phyloP scores from a whole-genome alignment of 2,329 filamentous ascomycete genomes.

The Ophiocordyceps robertsii region DNA sequence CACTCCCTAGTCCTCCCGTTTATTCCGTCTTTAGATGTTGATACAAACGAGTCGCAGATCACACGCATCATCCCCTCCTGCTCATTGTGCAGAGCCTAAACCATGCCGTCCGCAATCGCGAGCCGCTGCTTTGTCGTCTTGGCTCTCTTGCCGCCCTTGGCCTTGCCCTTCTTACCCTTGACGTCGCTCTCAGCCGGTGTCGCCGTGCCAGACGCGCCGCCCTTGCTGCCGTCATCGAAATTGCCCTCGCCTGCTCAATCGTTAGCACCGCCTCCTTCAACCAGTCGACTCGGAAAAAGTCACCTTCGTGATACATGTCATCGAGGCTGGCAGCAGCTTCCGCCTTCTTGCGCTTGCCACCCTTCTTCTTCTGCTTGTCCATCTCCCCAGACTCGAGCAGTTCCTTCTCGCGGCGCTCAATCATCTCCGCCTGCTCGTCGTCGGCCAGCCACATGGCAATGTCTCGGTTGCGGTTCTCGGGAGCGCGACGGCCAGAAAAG shows the following conservation, averaged over 20 bases:
- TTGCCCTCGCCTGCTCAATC: conserved; percentile 70
- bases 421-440: conserved; percentile 87
- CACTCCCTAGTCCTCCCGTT: too few relatives aligned
- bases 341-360: conserved; percentile 40
- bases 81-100: conserved; percentile 9
- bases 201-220: conserved; percentile 55
- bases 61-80: too few relatives aligned
- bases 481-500: conserved; percentile 80
- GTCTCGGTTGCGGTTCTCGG: conserved; percentile 91
- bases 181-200: conserved; percentile 56
- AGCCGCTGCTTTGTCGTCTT: conserved; percentile 58
- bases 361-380: conserved; percentile 52
- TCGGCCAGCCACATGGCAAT: conserved; percentile 98
- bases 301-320: conserved; percentile 98
- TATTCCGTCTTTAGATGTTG: too few relatives aligned
- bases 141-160: conserved; percentile 42
- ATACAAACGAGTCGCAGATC: too few relatives aligned
- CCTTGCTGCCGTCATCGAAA: conserved; percentile 80
- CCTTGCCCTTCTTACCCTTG: conserved; percentile 41
- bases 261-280: conserved; percentile 1
- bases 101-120: conserved; percentile 50
- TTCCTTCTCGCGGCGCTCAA: conserved; percentile 86
- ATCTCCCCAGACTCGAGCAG: conserved; percentile 59
- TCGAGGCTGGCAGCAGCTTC: conserved; percentile 58
- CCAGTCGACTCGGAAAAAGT: conserved; percentile 23